These are phyloP conservation scores for Metschnikowia dekortorum DNA, from an alignment of 805 yeast genomes.

Conservation along the genomic window DNA sequence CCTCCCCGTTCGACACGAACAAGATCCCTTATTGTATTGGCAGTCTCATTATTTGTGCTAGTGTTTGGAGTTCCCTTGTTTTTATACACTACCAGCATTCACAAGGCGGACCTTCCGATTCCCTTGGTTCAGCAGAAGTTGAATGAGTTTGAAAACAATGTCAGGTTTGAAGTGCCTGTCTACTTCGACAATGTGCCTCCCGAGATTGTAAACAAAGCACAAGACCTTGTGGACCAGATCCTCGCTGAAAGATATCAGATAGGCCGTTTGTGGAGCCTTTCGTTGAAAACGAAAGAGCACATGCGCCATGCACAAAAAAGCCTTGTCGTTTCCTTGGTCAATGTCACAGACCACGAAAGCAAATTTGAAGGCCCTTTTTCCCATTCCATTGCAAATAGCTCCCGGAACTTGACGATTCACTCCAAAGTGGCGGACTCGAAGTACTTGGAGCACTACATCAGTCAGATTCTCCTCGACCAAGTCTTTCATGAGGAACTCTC, in stretches of 20 bases:
- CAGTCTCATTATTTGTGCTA: conserved; percentile 17
- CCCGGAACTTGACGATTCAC: conserved; percentile 27
- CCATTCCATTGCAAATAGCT: conserved; percentile 34
- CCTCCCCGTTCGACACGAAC: conserved; percentile 7
- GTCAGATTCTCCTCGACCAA: conserved; percentile 32
- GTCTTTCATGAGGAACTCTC: conserved; percentile 38
- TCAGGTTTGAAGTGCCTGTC: conserved; percentile 39
- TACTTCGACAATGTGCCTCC: conserved; percentile 35
- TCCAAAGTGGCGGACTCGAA: conserved; percentile 21
- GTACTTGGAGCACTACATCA: conserved; percentile 33
- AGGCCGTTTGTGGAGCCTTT: conserved; percentile 25
- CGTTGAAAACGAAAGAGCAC: conserved; percentile 16
- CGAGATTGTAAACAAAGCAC: conserved; percentile 31
- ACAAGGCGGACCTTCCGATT: conserved; percentile 58
- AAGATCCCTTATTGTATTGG: conserved; percentile 9
- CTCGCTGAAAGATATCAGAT: conserved; percentile 13
- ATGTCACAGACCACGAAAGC: conserved; percentile 17
- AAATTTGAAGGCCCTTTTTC: conserved; percentile 4
- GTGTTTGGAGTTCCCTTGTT: conserved; percentile 57
- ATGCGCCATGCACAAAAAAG: conserved; percentile 12
- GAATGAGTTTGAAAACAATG: conserved; percentile 17
- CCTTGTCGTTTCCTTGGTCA: conserved; percentile 34
- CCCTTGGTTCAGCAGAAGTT: conserved; percentile 32
- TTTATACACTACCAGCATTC: conserved; percentile 54
- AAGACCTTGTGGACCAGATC: conserved; percentile 29